A percentile compares a stretch with the other conserved stretches of the same genome.
Evolutionary conservation across 1,139 yeast genomes (phyloP).

Genomic region (Geotrichum bryndzae): DNA sequence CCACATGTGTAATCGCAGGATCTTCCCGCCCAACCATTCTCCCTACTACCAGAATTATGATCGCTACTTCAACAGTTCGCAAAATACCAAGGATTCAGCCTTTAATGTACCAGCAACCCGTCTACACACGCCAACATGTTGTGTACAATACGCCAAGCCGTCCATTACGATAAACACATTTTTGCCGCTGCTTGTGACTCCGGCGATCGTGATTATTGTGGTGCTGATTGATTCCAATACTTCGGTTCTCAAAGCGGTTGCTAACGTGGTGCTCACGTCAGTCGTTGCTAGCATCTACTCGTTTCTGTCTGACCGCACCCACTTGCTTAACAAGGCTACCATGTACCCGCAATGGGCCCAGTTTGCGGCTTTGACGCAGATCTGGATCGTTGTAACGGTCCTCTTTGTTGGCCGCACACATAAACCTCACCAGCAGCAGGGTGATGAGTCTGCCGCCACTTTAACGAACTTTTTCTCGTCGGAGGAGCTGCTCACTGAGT

Average conservation of each 20-base stretch:
- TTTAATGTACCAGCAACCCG: not conserved
- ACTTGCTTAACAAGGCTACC: slow-evolving; percentile 8
- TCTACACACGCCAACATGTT: slow-evolving; percentile 11
- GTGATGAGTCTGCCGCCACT: not conserved
- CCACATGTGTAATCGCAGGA: slow-evolving; percentile 12
- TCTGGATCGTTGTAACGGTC: not conserved
- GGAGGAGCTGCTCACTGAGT: slow-evolving; percentile 2
- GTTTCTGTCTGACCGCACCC: slow-evolving; percentile 13
- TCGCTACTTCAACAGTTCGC: not conserved
- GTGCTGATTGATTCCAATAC: not conserved
- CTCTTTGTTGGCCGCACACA: not conserved
- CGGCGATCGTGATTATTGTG: not conserved
- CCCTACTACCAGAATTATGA: not conserved
- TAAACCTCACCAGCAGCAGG: not conserved
- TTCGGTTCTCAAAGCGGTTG: not conserved
- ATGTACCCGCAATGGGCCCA: slow-evolving; percentile 8
- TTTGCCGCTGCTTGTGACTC: not conserved
- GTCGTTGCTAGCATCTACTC: slow-evolving; percentile 12
- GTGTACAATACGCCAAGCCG: slow-evolving; percentile 9
- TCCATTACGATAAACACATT: not conserved
- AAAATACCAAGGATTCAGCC: not conserved
- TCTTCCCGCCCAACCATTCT: slow-evolving; percentile 1
- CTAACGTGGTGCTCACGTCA: not conserved
- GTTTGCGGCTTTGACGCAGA: slow-evolving; percentile 4
- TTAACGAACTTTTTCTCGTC: not conserved